Evolutionary conservation across 805 yeast species (phyloP).

Genomic region (Saccharomycopsis microspora): DNA sequence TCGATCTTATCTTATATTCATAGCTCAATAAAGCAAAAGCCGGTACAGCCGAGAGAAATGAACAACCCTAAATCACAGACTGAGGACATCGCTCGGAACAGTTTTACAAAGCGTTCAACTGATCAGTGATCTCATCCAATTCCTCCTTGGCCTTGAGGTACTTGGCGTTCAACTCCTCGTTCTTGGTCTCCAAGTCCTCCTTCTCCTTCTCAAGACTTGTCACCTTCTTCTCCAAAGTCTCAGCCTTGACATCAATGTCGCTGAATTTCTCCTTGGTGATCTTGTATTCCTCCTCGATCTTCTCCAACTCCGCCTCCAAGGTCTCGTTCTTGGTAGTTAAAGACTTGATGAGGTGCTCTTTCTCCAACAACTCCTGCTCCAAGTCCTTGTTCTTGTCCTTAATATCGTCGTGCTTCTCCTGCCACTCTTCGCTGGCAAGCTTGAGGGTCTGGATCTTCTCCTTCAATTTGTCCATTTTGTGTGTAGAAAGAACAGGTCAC

Average conservation of each 20-base stretch:
- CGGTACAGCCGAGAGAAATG: no score
- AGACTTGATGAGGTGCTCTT: conserved; percentile 51
- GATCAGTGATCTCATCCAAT: conserved; percentile 53
- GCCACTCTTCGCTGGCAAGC: conserved; percentile 58
- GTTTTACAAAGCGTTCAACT: conserved; percentile 37
- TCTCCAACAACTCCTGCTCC: conserved; percentile 51
- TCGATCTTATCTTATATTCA: no score
- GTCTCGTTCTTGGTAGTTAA: conserved; percentile 51
- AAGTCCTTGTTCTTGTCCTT: conserved; percentile 44
- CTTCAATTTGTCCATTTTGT: conserved; percentile 16
- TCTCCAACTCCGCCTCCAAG: conserved; percentile 40
- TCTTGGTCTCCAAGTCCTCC: conserved; percentile 48
- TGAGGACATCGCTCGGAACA: neutral
- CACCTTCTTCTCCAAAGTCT: conserved; percentile 54
- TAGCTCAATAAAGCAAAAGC: no score
- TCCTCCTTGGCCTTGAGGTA: conserved; percentile 47
- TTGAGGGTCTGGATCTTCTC: conserved; percentile 31
- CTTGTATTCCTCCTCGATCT: conserved; percentile 40
- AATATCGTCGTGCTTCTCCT: conserved; percentile 51
- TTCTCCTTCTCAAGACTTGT: conserved; percentile 50
- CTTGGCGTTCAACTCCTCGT: conserved; percentile 45
- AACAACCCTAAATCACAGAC: no score
- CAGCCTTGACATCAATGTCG: conserved; percentile 55
- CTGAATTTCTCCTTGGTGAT: conserved; percentile 52
- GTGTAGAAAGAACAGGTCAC: no score